A percentile compares a stretch with the other conserved stretches of the same genome.
Evolutionary conservation across 768 basidiomycete genomes (phyloP).

Genomic region (Russula foetens): DNA sequence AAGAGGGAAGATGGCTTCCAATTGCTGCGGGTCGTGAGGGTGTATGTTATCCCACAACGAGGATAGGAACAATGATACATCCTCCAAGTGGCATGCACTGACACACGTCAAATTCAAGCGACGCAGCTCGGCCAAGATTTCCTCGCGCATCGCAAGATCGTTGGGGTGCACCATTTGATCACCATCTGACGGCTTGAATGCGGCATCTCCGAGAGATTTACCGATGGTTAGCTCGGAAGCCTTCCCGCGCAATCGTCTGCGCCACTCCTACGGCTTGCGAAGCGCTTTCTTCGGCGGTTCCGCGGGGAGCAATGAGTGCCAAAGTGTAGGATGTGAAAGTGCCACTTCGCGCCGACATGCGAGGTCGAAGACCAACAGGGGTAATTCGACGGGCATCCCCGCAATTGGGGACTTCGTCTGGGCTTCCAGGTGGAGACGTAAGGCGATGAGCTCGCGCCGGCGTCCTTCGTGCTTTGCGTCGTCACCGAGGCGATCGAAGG

Average conservation of each 20-base stretch:
- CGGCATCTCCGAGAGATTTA: constrained; percentile 18
- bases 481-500: constrained; percentile 41
- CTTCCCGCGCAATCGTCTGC: constrained; percentile 42
- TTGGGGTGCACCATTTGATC: not conserved
- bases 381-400: constrained; percentile 58
- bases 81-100: constrained; percentile 1
- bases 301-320: constrained; percentile 48
- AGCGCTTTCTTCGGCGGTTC: constrained; percentile 34
- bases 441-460: constrained; percentile 27
- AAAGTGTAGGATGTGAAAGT: constrained; percentile 44
- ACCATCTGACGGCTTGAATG: constrained; percentile 10
- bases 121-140: not conserved
- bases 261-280: constrained; percentile 51
- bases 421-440: not conserved
- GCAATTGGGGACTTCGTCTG: constrained; percentile 9
- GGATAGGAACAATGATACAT: not conserved
- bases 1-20: constrained; percentile 7
- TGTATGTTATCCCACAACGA: not conserved
- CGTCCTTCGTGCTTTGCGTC: constrained; percentile 34
- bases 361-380: constrained; percentile 44
- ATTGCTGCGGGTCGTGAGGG: not conserved
- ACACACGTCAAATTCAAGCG: not conserved
- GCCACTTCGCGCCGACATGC: constrained; percentile 48
- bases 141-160: constrained; percentile 12
- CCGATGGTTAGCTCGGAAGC: constrained; percentile 26